Base-by-base conservation (phyloP, 164 flowering plant species). In the Vitis cinerea region DNA sequence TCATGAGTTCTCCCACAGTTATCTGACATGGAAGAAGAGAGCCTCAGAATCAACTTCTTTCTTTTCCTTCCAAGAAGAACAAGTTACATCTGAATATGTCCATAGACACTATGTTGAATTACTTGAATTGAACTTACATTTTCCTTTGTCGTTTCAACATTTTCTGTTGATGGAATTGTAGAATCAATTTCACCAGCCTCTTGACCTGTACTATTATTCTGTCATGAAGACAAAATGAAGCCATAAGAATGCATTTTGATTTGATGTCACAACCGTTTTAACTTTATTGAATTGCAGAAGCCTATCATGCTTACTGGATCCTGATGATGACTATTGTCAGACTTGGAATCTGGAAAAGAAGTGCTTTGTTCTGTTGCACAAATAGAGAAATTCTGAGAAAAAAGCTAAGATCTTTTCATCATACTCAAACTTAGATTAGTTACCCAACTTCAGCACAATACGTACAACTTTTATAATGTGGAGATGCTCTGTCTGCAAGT, bases 1-100 rank as follows among this genome's bases (percentile, higher is more conserved):
- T 80, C 88, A 90, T 86, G 61, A 96, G 89, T 55, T 84, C 73
- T 64, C 59, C 86, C 51, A 85, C 91, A 53, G 97, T 90, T 85
- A 86, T 87, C 97, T 93, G 76, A 57, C 8, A 74, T 29, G 59
- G 62, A 9, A 17, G 16, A 55, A 54, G 49, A 77, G n/a, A 64
- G 14, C 10, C 13, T 6, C 44, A 48, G 29, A 47, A 9, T 61
- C 13, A 63, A 14, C 51, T 23, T 23, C 27, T 23, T 51, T 19
- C 2, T 61, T 67, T 4, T 61, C 13, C 0, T 14, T 10, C 60
- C 47, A 62, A 12, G 55, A 37, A 31, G 48, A 51, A 61, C 23
- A 31, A 44, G 50, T 23, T 62, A 53, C 44, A 57, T 10, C 29
- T 27, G 23, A 61, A 59, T 44, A 60, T 53, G 19, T 27, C 15